phyloP scores from a whole-genome alignment of 352 stramenopile species.

The Phytophthora sojae region DNA sequence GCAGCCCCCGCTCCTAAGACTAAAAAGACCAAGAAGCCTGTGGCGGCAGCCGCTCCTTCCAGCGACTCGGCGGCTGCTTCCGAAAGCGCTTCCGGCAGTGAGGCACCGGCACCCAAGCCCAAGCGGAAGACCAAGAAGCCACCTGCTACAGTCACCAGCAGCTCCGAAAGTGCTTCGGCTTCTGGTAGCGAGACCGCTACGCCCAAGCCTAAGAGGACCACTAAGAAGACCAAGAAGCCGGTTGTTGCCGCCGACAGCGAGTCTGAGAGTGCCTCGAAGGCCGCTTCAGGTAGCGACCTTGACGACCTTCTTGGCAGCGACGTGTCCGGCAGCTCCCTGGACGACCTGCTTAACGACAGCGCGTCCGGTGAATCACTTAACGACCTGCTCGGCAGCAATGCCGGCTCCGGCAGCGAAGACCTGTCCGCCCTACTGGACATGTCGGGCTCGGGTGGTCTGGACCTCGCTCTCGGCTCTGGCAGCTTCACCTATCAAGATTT shows the following conservation, averaged over 20 bases:
- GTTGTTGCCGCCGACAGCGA: not conserved
- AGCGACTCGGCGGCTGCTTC: not conserved
- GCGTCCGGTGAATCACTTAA: conserved; percentile 7
- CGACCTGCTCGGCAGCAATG: conserved; percentile 18
- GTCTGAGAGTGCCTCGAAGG: conserved; percentile 1
- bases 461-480: not conserved
- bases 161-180: not conserved
- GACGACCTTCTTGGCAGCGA: conserved; percentile 12
- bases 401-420: conserved; percentile 21
- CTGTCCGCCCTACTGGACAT: conserved; percentile 2
- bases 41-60: not conserved
- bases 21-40: conserved; percentile 29
- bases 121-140: conserved; percentile 23
- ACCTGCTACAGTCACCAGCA: not conserved
- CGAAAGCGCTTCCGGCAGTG: conserved; percentile 4
- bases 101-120: not conserved
- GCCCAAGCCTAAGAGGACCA: not conserved
- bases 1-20: not conserved
- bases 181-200: conserved; percentile 8
- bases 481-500: conserved; percentile 24
- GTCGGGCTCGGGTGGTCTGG: not conserved
- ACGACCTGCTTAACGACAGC: not conserved
- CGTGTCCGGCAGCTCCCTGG: not conserved
- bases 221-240: conserved; percentile 16
- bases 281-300: conserved; percentile 13